Evolutionary conservation across 2,329 filamentous ascomycete species (phyloP).

Genomic region (Sclerotinia nivalis): DNA sequence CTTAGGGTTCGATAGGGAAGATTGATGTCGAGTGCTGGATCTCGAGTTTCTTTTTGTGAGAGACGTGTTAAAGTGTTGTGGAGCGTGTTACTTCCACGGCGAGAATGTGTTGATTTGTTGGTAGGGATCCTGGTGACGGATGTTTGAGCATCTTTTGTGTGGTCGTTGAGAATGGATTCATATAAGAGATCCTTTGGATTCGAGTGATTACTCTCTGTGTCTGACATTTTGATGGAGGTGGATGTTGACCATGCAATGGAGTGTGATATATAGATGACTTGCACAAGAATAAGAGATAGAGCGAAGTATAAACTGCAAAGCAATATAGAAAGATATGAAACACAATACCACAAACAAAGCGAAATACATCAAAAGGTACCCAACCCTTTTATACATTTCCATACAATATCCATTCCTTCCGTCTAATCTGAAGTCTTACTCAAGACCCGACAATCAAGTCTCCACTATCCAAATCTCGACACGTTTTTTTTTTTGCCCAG

Average conservation of each 20-base stretch:
- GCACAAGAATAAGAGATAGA: neutral
- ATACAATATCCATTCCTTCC: neutral
- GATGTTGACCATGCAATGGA: neutral
- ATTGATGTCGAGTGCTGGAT: constrained; percentile 49
- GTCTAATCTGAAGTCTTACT: neutral
- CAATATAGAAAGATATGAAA: neutral
- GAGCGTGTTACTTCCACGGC: constrained; percentile 24
- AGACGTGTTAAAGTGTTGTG: neutral
- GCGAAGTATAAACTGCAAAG: neutral
- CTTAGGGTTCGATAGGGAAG: constrained; percentile 67
- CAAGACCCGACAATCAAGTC: neutral
- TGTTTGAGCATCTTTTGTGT: neutral
- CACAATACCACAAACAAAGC: neutral
- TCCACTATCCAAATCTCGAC: neutral
- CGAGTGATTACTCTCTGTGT: constrained; percentile 9
- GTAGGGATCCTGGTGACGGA: neutral
- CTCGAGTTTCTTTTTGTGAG: constrained; percentile 36
- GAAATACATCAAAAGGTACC: neutral
- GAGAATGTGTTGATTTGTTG: neutral
- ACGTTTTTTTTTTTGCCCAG: neutral
- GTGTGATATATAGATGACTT: neutral
- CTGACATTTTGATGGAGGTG: neutral
- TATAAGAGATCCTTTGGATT: constrained; percentile 3
- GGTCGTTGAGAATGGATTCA: neutral
- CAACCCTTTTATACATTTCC: neutral